These are phyloP conservation scores for Tetrapisispora phaffii DNA, from an alignment of 805 yeast genomes.

Conservation along the genomic window DNA sequence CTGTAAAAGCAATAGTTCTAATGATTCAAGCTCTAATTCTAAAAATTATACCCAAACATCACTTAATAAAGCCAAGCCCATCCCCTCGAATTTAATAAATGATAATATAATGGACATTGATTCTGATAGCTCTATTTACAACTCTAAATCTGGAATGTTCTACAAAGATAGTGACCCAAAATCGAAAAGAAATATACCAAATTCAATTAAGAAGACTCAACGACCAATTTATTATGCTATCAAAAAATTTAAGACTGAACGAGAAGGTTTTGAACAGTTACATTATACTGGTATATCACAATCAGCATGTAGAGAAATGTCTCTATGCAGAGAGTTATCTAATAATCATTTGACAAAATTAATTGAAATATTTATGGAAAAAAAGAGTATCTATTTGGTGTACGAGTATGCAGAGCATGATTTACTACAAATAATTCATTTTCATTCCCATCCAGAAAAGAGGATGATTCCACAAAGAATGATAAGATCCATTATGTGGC, in stretches of 20 bases:
- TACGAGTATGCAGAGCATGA: constrained; percentile 97
- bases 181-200: neutral
- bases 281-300: constrained; percentile 94
- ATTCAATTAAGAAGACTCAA: constrained; percentile 4
- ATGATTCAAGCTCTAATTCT: neutral
- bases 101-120: neutral
- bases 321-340: constrained; percentile 76
- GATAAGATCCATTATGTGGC: constrained; percentile 82
- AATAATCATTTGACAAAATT: constrained; percentile 73
- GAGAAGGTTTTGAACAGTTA: constrained; percentile 71
- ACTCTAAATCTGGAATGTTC: neutral
- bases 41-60: neutral
- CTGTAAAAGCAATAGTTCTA: neutral
- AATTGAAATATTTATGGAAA: constrained; percentile 76
- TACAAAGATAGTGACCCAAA: neutral
- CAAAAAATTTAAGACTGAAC: constrained; percentile 90
- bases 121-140: neutral
- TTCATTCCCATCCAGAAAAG: constrained; percentile 82
- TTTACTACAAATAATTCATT: constrained; percentile 84
- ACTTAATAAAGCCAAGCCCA: neutral
- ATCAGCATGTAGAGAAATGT: constrained; percentile 93
- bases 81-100: neutral
- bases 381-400: constrained; percentile 85
- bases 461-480: constrained; percentile 69
- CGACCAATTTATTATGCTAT: constrained; percentile 55